Evolutionary conservation across 192 early-diverging fungal genomes (phyloP).

Genomic region (Backusella sp.): DNA sequence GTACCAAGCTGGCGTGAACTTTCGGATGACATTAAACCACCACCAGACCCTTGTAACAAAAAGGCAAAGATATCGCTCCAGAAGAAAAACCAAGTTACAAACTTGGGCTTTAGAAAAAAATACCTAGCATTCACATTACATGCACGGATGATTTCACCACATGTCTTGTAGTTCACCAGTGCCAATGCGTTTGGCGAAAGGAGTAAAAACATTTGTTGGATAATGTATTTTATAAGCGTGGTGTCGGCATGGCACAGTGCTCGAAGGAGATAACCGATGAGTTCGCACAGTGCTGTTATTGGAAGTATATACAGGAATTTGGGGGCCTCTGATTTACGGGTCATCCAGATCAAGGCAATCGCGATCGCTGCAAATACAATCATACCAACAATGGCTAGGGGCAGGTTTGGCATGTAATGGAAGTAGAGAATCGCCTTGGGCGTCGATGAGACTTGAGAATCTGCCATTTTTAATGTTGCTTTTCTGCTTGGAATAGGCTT

Average conservation of each 20-base stretch:
- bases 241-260: neutral
- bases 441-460: neutral
- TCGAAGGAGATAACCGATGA: neutral
- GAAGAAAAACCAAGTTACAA: slow-evolving; percentile 14
- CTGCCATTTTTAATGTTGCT: neutral
- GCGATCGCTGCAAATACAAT: neutral
- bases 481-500: neutral
- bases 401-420: neutral
- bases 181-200: slow-evolving; percentile 1
- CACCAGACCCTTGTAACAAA: neutral
- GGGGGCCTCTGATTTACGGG: neutral
- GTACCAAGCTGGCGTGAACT: neutral
- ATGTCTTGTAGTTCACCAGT: neutral
- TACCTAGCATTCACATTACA: neutral
- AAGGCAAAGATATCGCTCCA: slow-evolving; percentile 3
- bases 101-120: neutral
- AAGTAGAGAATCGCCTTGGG: neutral
- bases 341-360: neutral
- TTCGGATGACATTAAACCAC: neutral
- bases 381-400: neutral
- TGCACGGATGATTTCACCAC: slow-evolving; percentile 3
- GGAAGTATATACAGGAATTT: slow-evolving; percentile 4
- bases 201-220: neutral
- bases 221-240: neutral
- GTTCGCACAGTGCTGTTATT: neutral